Evolutionary conservation across 768 basidiomycete genomes (phyloP).

Genomic region (Amanita subjunquillea): DNA sequence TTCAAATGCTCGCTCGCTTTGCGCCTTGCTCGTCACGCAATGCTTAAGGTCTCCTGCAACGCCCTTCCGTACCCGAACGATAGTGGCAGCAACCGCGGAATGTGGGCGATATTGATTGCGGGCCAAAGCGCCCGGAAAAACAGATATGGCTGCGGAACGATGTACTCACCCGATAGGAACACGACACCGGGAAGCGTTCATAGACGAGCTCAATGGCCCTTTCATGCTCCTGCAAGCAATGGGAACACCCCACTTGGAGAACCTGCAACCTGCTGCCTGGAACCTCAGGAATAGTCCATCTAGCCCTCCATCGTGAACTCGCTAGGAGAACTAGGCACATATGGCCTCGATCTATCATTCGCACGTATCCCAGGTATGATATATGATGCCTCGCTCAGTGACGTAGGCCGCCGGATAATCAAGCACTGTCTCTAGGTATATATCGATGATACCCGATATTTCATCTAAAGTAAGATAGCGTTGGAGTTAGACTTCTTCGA

Average conservation of each 20-base stretch:
- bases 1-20: conserved; percentile 17
- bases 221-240: conserved; percentile 30
- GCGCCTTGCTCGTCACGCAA: too few relatives aligned
- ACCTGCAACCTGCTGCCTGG: conserved; percentile 26
- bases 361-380: conserved; percentile 42
- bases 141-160: too few relatives aligned
- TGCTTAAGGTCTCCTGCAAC: too few relatives aligned
- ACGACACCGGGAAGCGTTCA: conserved; percentile 28
- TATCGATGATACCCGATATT: conserved; percentile 37
- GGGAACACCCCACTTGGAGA: conserved; percentile 42
- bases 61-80: too few relatives aligned
- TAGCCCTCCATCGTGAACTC: too few relatives aligned
- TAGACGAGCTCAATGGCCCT: conserved; percentile 35
- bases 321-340: too few relatives aligned
- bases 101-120: too few relatives aligned
- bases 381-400: conserved; percentile 19
- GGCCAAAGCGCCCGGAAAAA: too few relatives aligned
- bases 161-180: conserved; percentile 35
- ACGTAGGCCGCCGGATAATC: conserved; percentile 37
- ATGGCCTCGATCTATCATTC: conserved; percentile 12
- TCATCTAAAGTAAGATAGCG: conserved; percentile 20
- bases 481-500: background rate
- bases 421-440: conserved; percentile 37
- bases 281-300: too few relatives aligned
- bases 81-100: too few relatives aligned